phyloP scores from a whole-genome alignment of 2,329 filamentous ascomycete species.

The Coleophoma crateriformis region DNA sequence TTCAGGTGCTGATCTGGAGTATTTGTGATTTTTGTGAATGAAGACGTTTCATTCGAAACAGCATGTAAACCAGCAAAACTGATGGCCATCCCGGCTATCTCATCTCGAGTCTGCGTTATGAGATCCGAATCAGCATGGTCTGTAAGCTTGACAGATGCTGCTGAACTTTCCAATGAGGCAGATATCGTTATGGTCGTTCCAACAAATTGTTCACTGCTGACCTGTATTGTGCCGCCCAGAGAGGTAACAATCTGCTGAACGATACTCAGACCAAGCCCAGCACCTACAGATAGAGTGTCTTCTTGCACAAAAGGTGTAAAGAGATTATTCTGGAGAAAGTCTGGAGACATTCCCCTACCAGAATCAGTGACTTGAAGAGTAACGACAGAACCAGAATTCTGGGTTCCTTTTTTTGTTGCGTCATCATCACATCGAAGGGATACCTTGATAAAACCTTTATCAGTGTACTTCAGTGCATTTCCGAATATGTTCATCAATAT shows the following conservation, averaged over 20 bases:
- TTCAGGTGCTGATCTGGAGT: too few relatives aligned
- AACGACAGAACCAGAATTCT: neutral
- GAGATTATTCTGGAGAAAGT: conserved; percentile 50
- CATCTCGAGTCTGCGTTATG: too few relatives aligned
- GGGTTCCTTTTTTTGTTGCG: neutral
- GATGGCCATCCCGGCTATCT: too few relatives aligned
- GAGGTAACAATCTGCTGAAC: conserved; percentile 53
- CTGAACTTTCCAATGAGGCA: too few relatives aligned
- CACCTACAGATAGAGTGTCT: conserved; percentile 51
- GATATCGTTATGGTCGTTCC: neutral
- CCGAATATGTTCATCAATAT: conserved; percentile 57
- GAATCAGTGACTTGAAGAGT: conserved; percentile 50
- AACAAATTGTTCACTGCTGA: neutral
- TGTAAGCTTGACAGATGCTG: too few relatives aligned
- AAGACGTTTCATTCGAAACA: too few relatives aligned
- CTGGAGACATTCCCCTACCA: conserved; percentile 56
- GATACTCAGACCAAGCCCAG: conserved; percentile 57
- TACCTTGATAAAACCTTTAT: conserved; percentile 41
- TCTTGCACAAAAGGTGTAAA: conserved; percentile 60
- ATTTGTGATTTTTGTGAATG: too few relatives aligned
- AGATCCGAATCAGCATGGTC: too few relatives aligned
- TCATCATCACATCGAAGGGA: conserved; percentile 20
- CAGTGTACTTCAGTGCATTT: conserved; percentile 57
- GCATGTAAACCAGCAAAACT: too few relatives aligned
- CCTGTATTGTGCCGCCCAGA: conserved; percentile 38